Evolutionary conservation across 257 asterid species (phyloP), one percentile per base, ranked within the genome.

Genomic region (Solanum chmielewskii): DNA sequence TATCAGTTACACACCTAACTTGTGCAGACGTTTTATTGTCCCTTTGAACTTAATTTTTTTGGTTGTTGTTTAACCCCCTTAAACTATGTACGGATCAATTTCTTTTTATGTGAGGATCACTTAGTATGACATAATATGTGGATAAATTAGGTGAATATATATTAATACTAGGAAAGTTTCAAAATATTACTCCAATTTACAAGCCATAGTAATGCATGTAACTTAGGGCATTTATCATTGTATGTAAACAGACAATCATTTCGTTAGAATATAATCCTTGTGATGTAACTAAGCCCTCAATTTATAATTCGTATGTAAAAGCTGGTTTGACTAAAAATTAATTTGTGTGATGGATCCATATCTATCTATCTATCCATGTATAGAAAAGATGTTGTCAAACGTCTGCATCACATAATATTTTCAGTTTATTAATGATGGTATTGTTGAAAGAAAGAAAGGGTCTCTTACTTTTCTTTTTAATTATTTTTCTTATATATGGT

Each of bases 351-450:
- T 41, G 82, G 52, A 39, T 74, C 82, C 52, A 39, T 39, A 39
- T 37, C 39, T 37, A 37, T 35, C 39, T 35, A 35, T 37, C 39
- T 6, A 37, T 11, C 11, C 74, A 27, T 68, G 37, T 68, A 27
- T 3, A 27, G n/a, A 37, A 41, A 86, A 62, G 62, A 47, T 85
- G 18, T 33, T 71, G 87, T 49, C 87, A 47, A 85, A 23, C 64
- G 83, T 71, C 71, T 56, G 62, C 62, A 18, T 56, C 64, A 18
- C 25, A n/a, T 49, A 12, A 33, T 56, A 42, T 81, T 68, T 52
- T 88, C 85, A 70, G 6, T 73, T 41, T 73, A 45, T 21, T 29
- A 84, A 88, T 88, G 90, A 88, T 88, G 88, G 12, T 69, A 66
- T 59, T 83, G 64, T 77, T 77, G 84, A 25, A 77, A 83, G 56